Evolutionary conservation across 2,329 filamentous ascomycete species (phyloP).

Genomic region (Paecilomyces formosus): DNA sequence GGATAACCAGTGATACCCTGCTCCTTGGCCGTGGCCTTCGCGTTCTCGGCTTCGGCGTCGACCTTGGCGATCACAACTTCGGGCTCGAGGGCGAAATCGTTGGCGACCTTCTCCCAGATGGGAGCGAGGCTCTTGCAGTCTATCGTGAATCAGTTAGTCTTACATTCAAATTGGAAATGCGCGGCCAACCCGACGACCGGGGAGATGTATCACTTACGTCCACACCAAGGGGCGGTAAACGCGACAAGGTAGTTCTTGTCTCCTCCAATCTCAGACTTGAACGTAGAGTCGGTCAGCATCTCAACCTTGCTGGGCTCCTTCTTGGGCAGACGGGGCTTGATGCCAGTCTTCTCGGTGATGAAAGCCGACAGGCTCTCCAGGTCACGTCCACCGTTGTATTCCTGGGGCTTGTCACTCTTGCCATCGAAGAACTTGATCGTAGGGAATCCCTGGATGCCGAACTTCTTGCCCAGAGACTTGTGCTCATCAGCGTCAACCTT

Average conservation of each 20-base stretch:
- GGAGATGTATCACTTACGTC: constrained; percentile 58
- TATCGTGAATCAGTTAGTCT: constrained; percentile 30
- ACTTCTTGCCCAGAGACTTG: constrained; percentile 74
- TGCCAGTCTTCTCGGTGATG: constrained; percentile 77
- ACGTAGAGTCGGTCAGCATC: constrained; percentile 72
- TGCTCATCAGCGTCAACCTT: constrained; percentile 95
- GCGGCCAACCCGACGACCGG: constrained; percentile 1
- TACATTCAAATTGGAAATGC: not conserved
- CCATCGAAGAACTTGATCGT: constrained; percentile 98
- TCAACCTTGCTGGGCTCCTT: constrained; percentile 65
- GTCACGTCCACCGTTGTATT: constrained; percentile 83
- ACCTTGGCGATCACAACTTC: constrained; percentile 87
- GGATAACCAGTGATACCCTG: constrained; percentile 82
- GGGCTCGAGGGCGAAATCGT: constrained; percentile 69
- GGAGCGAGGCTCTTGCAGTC: constrained; percentile 97
- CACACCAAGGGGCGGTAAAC: constrained; percentile 97
- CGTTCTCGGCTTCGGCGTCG: constrained; percentile 80
- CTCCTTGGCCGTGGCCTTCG: constrained; percentile 67
- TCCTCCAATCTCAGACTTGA: constrained; percentile 68
- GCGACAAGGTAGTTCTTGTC: constrained; percentile 90
- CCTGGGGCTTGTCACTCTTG: constrained; percentile 74
- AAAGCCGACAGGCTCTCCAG: constrained; percentile 76
- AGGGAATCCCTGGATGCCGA: constrained; percentile 88
- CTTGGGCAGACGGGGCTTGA: constrained; percentile 61
- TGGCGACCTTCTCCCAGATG: constrained; percentile 78